phyloP scores from a whole-genome alignment of 305 asterid species.

The Fraxinus latifolia region DNA sequence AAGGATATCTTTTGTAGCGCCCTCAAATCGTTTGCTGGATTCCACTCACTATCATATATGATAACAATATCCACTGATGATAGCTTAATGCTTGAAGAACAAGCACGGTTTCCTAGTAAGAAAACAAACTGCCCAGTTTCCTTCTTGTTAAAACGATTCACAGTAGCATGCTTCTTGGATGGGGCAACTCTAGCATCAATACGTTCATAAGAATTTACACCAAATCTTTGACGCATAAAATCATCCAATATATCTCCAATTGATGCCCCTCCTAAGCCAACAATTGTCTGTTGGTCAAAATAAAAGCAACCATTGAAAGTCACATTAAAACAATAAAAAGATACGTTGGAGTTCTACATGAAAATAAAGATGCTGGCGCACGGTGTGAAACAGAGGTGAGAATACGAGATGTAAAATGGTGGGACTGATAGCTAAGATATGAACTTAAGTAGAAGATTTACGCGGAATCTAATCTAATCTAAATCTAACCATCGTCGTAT shows the following conservation, averaged over 20 bases:
- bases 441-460: conserved; percentile 1
- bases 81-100: conserved; percentile 55
- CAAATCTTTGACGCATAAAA: conserved; percentile 61
- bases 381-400: neutral
- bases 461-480: conserved; percentile 6
- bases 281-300: conserved; percentile 44
- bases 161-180: conserved; percentile 67
- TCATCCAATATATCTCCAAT: conserved; percentile 73
- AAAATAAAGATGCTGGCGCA: neutral
- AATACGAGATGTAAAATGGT: neutral
- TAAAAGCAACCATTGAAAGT: conserved; percentile 20
- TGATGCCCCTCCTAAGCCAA: conserved; percentile 39
- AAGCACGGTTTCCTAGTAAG: conserved; percentile 82
- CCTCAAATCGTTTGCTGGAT: conserved; percentile 71
- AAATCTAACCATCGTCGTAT: conserved; percentile 9
- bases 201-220: conserved; percentile 60
- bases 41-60: conserved; percentile 75
- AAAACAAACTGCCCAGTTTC: conserved; percentile 65
- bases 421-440: conserved; percentile 16
- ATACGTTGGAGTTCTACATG: conserved; percentile 9
- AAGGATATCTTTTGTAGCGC: conserved; percentile 62
- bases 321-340: conserved; percentile 15
- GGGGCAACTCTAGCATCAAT: conserved; percentile 43
- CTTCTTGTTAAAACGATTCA: conserved; percentile 62
- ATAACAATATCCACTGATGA: conserved; percentile 57